These are phyloP conservation scores for Xylaria sp. DNA, from an alignment of 2,329 filamentous ascomycete genomes.

Conservation along the genomic window DNA sequence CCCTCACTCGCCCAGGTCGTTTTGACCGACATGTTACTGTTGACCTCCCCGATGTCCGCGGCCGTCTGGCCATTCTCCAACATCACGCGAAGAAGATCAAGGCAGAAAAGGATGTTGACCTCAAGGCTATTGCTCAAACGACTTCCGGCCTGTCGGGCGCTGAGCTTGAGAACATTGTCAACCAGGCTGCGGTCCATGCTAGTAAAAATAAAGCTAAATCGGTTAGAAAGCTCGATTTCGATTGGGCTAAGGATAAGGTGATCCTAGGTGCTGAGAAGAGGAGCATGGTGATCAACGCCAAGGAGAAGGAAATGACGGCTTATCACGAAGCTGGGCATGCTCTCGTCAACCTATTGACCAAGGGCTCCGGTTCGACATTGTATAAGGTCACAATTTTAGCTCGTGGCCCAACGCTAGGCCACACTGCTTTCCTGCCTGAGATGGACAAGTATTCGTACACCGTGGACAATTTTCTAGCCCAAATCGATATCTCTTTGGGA, in stretches of 20 bases:
- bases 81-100: constrained; percentile 95
- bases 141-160: constrained; percentile 95
- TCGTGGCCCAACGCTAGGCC: constrained; percentile 84
- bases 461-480: constrained; percentile 83
- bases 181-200: constrained; percentile 95
- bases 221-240: constrained; percentile 83
- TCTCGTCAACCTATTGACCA: constrained; percentile 84
- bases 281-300: constrained; percentile 88
- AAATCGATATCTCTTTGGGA: constrained; percentile 83
- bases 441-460: constrained; percentile 92
- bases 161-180: constrained; percentile 95
- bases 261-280: constrained; percentile 95
- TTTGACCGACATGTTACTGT: constrained; percentile 95
- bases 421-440: constrained; percentile 88
- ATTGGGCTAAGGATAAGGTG: constrained; percentile 98
- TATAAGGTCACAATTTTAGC: constrained; percentile 99
- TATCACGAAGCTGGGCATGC: constrained; percentile 98
- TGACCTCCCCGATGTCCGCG: constrained; percentile 89
- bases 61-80: constrained; percentile 90
- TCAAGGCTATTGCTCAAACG: constrained; percentile 84
- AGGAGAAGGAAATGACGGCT: constrained; percentile 95
- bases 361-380: constrained; percentile 76
- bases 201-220: constrained; percentile 83
- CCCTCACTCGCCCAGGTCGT: constrained; percentile 90
- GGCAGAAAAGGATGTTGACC: constrained; percentile 80